A percentile compares a stretch with the other conserved stretches of the same genome.
Conservation (phyloP, 2,329 filamentous ascomycete genomes). For the Xylaria sp. region DNA sequence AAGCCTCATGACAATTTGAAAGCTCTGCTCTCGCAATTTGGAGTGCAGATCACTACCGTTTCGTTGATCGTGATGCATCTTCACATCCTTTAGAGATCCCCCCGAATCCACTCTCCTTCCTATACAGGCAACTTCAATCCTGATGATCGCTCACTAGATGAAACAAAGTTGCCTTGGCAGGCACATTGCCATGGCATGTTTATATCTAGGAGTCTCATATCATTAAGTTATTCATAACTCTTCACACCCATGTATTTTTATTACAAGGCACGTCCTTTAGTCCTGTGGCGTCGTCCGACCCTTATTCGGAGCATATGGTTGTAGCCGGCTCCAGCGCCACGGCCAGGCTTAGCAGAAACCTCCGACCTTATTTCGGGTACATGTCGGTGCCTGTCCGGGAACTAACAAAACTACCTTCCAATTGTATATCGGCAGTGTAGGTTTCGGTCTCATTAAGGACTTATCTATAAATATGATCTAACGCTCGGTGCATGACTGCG, state of each 20-base stretch:
- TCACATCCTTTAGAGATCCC: constrained; percentile 10
- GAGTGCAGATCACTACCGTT: constrained; percentile 23
- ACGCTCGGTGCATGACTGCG: background rate
- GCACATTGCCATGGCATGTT: background rate
- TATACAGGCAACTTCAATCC: constrained; percentile 16
- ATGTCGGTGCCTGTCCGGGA: background rate
- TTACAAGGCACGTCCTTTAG: background rate
- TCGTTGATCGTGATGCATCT: constrained; percentile 5
- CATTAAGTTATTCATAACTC: background rate
- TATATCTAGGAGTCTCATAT: background rate
- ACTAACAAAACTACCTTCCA: background rate
- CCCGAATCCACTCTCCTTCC: constrained; percentile 19
- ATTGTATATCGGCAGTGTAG: background rate
- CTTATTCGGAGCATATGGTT: background rate
- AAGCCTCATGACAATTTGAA: background rate
- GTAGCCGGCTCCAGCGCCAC: background rate
- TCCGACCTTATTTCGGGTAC: background rate
- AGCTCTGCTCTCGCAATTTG: background rate
- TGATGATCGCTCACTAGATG: background rate
- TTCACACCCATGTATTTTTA: background rate
- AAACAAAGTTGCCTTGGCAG: constrained; percentile 5
- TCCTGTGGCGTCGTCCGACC: background rate
- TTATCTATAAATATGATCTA: background rate
- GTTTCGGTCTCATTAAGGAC: background rate
- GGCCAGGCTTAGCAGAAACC: background rate